Base-by-base conservation (phyloP, 2,329 filamentous ascomycete genomes). In the Clonostachys rosea region DNA sequence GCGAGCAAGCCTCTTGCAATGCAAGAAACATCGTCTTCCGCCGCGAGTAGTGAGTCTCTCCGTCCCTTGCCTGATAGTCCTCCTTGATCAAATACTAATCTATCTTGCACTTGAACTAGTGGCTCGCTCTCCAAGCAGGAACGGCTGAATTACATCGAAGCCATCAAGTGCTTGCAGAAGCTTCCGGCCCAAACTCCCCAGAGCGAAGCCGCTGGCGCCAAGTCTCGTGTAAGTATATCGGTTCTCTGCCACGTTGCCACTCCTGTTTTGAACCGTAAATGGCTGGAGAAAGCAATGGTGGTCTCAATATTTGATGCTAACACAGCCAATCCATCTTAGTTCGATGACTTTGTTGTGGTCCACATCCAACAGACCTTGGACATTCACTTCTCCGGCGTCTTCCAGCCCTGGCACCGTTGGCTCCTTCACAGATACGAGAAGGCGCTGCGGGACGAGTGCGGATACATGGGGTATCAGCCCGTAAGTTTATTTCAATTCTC, bases 361-460 rank as follows among this genome's bases (percentile, higher is more conserved):
- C 69, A 72, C 46, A 70, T 71, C 47, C 65, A 65, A 34, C 60
- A 69, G 49, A 69, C 68, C 3, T 45, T 58, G 30, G 47, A 43
- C 7, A 69, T 71, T 20, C 69, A 71, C 49, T 53, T 36, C 18
- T 47, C 42, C 12, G 52, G 41, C 34, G 47, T 44, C 54, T 68
- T 71, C 53, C 56, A 71, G 43, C 63, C 65, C 9, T 73, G 69
- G 69, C 69, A 73, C 50, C 59, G 70, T 10, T 68, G 66, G 43
- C 51, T 51, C 35, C 40, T 53, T 11, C 63, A 49, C 24, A 37
- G 40, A 10, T 57, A 57, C 17, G 55, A 57, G 17, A 47, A 52
- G 36, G 53, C 50, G 3, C 50, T 56, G 2, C 52, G 53, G 6
- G 51, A 55, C 13, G 56, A 57, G 45, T 72, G 69, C 49, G 63